These are phyloP conservation scores for Lindgomyces ingoldianus DNA, from an alignment of 495 filamentous ascomycete species.

Conservation along the genomic window DNA sequence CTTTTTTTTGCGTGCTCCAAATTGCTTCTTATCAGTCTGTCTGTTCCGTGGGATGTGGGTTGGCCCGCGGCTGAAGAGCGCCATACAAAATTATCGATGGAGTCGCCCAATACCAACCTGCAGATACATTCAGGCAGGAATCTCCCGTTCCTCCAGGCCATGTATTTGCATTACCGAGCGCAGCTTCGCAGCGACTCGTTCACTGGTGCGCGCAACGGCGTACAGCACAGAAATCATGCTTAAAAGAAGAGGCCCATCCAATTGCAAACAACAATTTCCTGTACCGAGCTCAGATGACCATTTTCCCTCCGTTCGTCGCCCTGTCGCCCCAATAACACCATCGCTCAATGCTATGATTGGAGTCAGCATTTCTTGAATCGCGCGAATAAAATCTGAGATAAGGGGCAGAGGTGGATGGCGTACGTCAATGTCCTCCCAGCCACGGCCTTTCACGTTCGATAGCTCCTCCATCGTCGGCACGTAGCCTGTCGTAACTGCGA, in stretches of 20 bases:
- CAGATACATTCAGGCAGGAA: no score
- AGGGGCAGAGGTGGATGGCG: conserved; percentile 26
- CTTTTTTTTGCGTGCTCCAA: neutral
- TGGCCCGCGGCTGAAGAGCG: no score
- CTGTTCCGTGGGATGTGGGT: neutral
- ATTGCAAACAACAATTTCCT: neutral
- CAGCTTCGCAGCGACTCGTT: no score
- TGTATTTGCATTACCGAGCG: neutral
- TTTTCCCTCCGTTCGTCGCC: neutral
- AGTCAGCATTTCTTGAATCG: neutral
- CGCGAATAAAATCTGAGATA: neutral
- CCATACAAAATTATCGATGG: no score
- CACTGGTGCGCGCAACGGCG: neutral
- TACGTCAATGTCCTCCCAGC: conserved; percentile 82
- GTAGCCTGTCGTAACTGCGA: conserved; percentile 75
- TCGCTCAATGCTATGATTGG: conserved; percentile 1
- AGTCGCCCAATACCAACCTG: no score
- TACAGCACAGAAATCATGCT: neutral
- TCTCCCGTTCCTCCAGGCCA: neutral
- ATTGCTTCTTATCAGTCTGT: neutral
- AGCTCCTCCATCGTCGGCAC: conserved; percentile 86
- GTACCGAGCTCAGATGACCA: neutral
- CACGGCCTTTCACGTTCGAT: conserved; percentile 78
- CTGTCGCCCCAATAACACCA: conserved; percentile 9
- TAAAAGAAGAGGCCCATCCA: neutral